Conservation (phyloP, 1,284 basidiomycete species). For the Mycosarcoma maydis region DNA sequence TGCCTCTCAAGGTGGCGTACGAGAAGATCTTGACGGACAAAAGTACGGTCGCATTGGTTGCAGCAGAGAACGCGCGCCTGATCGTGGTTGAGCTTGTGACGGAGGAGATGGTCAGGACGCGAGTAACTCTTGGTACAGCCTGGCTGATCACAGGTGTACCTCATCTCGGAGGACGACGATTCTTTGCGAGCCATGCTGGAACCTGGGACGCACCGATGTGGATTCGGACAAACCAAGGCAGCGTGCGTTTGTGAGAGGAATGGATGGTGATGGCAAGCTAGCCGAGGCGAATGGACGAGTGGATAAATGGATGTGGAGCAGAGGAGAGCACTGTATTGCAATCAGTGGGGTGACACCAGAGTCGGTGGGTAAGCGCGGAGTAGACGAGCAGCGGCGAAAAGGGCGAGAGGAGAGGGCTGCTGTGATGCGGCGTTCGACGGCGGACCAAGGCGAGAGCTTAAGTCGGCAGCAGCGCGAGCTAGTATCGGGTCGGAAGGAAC, state of each 20-base stretch:
- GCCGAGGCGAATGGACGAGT: too few species aligned
- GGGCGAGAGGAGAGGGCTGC: too few species aligned
- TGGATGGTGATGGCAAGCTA: too few species aligned
- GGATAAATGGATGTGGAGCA: too few species aligned
- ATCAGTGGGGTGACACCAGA: too few species aligned
- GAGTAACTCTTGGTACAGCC: constrained; percentile 55
- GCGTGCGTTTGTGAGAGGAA: too few species aligned
- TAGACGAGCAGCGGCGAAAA: too few species aligned
- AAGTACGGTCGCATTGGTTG: constrained; percentile 57
- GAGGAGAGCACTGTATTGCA: too few species aligned
- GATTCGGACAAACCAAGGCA: too few species aligned
- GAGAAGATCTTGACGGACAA: constrained; percentile 55
- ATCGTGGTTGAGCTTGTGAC: constrained; percentile 58
- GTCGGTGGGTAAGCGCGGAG: too few species aligned
- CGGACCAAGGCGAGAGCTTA: background rate
- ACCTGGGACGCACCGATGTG: too few species aligned
- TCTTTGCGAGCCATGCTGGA: constrained; percentile 36
- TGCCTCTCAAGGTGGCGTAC: constrained; percentile 55
- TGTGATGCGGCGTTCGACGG: background rate
- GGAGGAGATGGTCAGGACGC: constrained; percentile 51
- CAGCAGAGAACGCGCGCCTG: constrained; percentile 47
- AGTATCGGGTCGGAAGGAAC: constrained; percentile 2
- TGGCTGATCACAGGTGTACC: constrained; percentile 50
- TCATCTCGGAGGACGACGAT: constrained; percentile 36
- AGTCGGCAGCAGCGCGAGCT: background rate